These are phyloP conservation scores for Aspergillus homomorphus DNA, from an alignment of 495 filamentous ascomycete genomes.

Conservation along the genomic window DNA sequence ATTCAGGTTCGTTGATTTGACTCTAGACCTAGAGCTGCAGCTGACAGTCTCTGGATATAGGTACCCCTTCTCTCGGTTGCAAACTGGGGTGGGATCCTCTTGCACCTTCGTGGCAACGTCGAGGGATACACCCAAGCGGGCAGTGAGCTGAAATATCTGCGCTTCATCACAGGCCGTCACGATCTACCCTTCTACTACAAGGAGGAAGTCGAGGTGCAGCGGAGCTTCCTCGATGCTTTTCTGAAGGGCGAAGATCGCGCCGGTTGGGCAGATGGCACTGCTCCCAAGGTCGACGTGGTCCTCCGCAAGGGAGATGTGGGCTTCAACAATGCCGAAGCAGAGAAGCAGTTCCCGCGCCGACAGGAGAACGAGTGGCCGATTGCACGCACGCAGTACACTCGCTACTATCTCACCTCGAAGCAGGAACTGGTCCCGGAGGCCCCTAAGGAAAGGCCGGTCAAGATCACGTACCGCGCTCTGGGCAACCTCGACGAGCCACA, in stretches of 20 bases:
- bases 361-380: conserved; percentile 63
- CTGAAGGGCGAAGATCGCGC: conserved; percentile 58
- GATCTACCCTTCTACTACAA: conserved; percentile 70
- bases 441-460: conserved; percentile 16
- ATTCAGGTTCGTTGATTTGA: conserved; percentile 43
- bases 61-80: conserved; percentile 60
- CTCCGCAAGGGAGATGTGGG: conserved; percentile 62
- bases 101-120: conserved; percentile 64
- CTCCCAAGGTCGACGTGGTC: conserved; percentile 53
- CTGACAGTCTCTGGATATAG: conserved; percentile 32
- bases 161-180: conserved; percentile 66
- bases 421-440: conserved; percentile 27
- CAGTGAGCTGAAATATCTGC: conserved; percentile 60
- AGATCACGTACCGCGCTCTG: conserved; percentile 54
- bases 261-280: conserved; percentile 58
- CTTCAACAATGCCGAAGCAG: conserved; percentile 56
- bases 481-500: conserved; percentile 46
- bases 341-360: conserved; percentile 49
- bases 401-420: conserved; percentile 49
- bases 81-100: conserved; percentile 64
- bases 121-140: conserved; percentile 58
- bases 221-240: conserved; percentile 64
- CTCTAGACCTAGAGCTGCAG: neutral
- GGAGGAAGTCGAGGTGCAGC: conserved; percentile 62
- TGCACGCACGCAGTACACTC: conserved; percentile 55